Evolutionary conservation across 768 basidiomycete species (phyloP).

Genomic region (Chlorophyllum brunneum): DNA sequence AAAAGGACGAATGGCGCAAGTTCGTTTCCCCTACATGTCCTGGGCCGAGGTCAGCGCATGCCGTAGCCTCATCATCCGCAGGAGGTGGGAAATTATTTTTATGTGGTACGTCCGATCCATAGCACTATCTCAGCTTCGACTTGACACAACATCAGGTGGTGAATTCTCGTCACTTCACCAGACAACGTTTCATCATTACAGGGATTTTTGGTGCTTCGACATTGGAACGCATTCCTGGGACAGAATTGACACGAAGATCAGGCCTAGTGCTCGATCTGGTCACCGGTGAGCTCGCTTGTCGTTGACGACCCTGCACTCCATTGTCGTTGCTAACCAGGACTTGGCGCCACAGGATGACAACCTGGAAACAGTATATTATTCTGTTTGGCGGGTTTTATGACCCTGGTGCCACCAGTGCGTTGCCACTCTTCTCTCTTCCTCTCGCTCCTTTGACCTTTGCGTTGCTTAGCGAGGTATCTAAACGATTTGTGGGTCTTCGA

Average conservation of each 20-base stretch:
- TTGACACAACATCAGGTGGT: slow-evolving; percentile 46
- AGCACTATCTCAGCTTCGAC: neutral
- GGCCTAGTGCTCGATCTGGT: slow-evolving; percentile 78
- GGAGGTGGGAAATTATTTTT: slow-evolving; percentile 87
- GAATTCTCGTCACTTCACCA: slow-evolving; percentile 85
- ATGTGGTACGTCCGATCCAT: slow-evolving; percentile 67
- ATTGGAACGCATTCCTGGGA: slow-evolving; percentile 80
- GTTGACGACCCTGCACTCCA: neutral
- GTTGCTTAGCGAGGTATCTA: slow-evolving; percentile 62
- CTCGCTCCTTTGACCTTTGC: neutral
- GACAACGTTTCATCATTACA: slow-evolving; percentile 83
- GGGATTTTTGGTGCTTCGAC: slow-evolving; percentile 88
- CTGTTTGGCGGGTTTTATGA: slow-evolving; percentile 92
- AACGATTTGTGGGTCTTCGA: slow-evolving; percentile 87
- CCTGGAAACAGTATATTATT: slow-evolving; percentile 85
- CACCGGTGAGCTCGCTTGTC: slow-evolving; percentile 51
- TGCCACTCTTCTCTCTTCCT: neutral
- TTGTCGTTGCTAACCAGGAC: neutral
- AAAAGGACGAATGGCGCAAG: slow-evolving; percentile 90
- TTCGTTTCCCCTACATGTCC: slow-evolving; percentile 84
- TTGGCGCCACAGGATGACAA: slow-evolving; percentile 60
- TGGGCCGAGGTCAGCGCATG: slow-evolving; percentile 85
- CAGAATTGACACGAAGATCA: slow-evolving; percentile 79
- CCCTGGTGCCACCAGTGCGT: slow-evolving; percentile 74
- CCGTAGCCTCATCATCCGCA: slow-evolving; percentile 65